Evolutionary conservation across 176 grass and related monocot species (phyloP), one percentile per base, ranked within the genome.

Genomic region (Raddia distichophylla): DNA sequence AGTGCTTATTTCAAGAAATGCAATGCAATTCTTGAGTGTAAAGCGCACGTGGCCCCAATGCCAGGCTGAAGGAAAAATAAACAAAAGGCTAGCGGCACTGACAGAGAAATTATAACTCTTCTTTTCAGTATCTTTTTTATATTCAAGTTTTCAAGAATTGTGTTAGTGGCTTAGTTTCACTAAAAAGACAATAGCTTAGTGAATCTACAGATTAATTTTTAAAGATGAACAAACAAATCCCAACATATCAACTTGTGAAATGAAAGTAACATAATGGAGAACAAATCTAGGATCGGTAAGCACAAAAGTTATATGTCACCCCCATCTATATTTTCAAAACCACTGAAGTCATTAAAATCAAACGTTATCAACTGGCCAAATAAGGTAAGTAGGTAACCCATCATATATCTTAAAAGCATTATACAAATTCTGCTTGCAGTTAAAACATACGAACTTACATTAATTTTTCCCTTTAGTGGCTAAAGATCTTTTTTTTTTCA

Each of bases 281-380:
- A 74, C 16, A 10, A 1, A 57, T 74, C 33, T 74, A 37, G 15
- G 51, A 57, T 57, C 74, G 6, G n/a, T 37, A 46, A 7, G 5
- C 18, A 51, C 45, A 17, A 0, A 78, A 50, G 5, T 64, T 18
- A 11, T 13, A 50, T 72, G 22, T 18, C 8, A 7, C 27, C 27
- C 18, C 33, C 4, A 10, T 40, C 43, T 71, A 61, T 72, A 51
- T 33, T 10, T 60, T 61, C 1, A 40, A 72, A 50, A 50, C 44
- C 0, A 71, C 79, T 3, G 16, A 44, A 42, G 37, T 27, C 49
- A 56, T 56, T 80, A 80, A 7, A 35, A 12, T 48, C 20, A 20
- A 50, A 73, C 12, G 59, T 35, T 64, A 78, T 64, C 15, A 51
- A 64, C 45, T 64, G 75, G 15, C 13, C 5, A 81, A 37, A 27